Evolutionary conservation across 345 rosid species (phyloP).

Genomic region (Citrus maxima): DNA sequence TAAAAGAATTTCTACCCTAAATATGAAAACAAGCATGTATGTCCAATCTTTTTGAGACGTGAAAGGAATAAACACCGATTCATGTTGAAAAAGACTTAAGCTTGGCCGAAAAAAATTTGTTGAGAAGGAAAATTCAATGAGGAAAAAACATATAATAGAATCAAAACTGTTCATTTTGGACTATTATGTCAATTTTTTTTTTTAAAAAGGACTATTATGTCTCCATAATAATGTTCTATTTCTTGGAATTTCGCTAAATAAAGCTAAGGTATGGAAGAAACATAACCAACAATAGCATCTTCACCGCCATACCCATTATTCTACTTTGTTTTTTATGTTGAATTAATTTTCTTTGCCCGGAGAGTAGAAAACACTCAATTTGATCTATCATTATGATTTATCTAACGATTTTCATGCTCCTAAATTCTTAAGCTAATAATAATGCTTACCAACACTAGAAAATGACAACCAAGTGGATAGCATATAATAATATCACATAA

Average conservation of each 20-base stretch:
- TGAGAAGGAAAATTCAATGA: constrained; percentile 13
- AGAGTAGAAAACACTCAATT: too few relatives aligned
- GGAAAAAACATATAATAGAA: constrained; percentile 23
- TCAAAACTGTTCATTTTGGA: constrained; percentile 12
- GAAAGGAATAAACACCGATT: background rate
- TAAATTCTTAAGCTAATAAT: too few relatives aligned
- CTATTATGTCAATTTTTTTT: too few relatives aligned
- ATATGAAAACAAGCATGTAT: background rate
- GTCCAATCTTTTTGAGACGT: background rate
- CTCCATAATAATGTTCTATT: constrained; percentile 12
- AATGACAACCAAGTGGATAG: too few relatives aligned
- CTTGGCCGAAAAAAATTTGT: background rate
- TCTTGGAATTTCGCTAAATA: constrained; percentile 16
- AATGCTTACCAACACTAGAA: too few relatives aligned
- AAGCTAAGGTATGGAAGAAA: too few relatives aligned
- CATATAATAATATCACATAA: background rate
- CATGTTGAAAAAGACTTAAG: background rate
- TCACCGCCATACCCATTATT: too few relatives aligned
- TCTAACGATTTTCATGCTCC: too few relatives aligned
- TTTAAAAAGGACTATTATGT: constrained; percentile 14
- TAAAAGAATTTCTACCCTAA: background rate
- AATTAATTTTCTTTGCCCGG: too few relatives aligned
- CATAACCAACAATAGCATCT: too few relatives aligned
- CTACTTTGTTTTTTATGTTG: too few relatives aligned
- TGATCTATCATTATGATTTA: too few relatives aligned